phyloP scores from a whole-genome alignment of 2,329 filamentous ascomycete genomes.

The Huntiella savannae region DNA sequence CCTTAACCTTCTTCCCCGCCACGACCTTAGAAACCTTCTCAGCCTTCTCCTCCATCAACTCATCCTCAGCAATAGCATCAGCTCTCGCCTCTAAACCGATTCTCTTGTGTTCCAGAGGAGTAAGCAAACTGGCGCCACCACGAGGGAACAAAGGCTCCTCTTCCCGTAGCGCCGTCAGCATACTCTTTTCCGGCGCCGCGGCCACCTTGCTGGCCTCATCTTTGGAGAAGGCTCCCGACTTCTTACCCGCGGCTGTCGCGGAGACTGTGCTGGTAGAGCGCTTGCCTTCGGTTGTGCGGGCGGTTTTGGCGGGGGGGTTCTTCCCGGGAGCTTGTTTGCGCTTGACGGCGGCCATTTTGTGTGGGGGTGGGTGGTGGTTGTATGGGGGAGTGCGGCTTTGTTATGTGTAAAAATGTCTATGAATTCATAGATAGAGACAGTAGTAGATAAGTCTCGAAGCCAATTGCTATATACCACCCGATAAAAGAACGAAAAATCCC shows the following conservation, averaged over 20 bases:
- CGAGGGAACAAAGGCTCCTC: slow-evolving; percentile 85
- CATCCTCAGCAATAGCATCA: slow-evolving; percentile 76
- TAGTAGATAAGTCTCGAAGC: no score
- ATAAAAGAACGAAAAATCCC: no score
- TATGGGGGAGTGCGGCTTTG: not conserved
- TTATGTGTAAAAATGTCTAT: no score
- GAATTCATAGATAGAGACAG: no score
- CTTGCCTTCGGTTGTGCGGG: slow-evolving; percentile 22
- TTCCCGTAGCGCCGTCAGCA: slow-evolving; percentile 38
- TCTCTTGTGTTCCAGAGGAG: slow-evolving; percentile 87
- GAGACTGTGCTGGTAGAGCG: slow-evolving; percentile 15
- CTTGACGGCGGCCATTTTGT: slow-evolving; percentile 34
- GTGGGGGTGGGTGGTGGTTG: not conserved
- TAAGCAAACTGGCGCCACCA: slow-evolving; percentile 77
- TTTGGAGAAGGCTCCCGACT: slow-evolving; percentile 19
- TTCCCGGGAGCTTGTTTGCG: slow-evolving; percentile 37
- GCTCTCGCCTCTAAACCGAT: slow-evolving; percentile 84
- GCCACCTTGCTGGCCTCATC: slow-evolving; percentile 18
- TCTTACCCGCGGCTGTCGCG: slow-evolving; percentile 12
- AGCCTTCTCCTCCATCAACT: slow-evolving; percentile 4
- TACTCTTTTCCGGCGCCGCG: slow-evolving; percentile 17
- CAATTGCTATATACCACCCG: no score
- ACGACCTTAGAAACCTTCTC: slow-evolving; percentile 4
- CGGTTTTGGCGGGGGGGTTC: slow-evolving; percentile 28
- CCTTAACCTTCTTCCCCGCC: slow-evolving; percentile 6